A percentile compares a stretch with the other conserved stretches of the same genome.
These are phyloP conservation scores for Aspergillus sp. DNA, from an alignment of 2,329 filamentous ascomycete genomes.

Conservation along the genomic window DNA sequence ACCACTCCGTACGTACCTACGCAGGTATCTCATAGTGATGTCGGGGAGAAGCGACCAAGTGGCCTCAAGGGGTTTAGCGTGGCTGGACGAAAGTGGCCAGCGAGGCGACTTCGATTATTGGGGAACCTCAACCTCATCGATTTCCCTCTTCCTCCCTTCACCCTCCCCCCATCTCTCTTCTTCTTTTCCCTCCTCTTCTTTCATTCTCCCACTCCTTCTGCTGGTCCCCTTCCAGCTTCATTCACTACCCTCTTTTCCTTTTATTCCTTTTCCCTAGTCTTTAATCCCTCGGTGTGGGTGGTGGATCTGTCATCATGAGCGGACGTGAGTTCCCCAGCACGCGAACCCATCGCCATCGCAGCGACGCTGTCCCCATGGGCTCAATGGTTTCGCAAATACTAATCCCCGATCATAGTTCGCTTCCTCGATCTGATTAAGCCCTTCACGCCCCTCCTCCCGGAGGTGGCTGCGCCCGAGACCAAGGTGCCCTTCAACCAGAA, in stretches of 20 bases:
- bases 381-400: constrained; percentile 30
- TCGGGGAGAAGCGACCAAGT: constrained; percentile 34
- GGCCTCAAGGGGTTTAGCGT: constrained; percentile 37
- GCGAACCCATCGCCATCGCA: constrained; percentile 21
- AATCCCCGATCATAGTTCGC: constrained; percentile 64
- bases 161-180: constrained; percentile 22
- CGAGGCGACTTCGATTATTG: constrained; percentile 23
- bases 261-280: constrained; percentile 7
- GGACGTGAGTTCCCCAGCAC: constrained; percentile 52
- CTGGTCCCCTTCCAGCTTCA: constrained; percentile 35
- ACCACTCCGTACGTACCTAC: too few relatives aligned
- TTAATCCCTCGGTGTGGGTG: constrained; percentile 29
- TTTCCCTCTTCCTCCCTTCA: constrained; percentile 22
- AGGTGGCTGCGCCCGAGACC: constrained; percentile 97
- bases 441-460: constrained; percentile 98
- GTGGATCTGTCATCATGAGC: constrained; percentile 54
- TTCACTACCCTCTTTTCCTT: constrained; percentile 21
- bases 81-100: constrained; percentile 39
- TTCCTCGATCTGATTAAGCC: constrained; percentile 99
- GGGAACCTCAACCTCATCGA: constrained; percentile 19
- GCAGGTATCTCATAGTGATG: too few relatives aligned
- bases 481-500: constrained; percentile 99
- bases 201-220: constrained; percentile 30
- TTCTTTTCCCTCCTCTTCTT: constrained; percentile 24
- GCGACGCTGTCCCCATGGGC: constrained; percentile 14